Evolutionary conservation across 768 basidiomycete genomes (phyloP).

Genomic region (Lactifluus pinguis): DNA sequence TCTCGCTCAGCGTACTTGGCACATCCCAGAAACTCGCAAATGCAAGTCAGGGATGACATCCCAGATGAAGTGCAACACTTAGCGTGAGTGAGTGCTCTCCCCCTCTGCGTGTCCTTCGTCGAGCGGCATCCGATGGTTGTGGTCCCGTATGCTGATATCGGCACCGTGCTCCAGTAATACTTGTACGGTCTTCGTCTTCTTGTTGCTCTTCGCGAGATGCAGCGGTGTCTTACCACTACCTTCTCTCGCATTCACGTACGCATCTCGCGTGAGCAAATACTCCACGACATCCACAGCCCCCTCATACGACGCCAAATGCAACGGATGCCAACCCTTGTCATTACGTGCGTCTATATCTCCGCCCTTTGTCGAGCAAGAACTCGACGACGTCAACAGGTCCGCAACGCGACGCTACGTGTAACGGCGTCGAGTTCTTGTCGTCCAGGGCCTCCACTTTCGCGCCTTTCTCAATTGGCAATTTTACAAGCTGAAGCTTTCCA

Average conservation of each 20-base stretch:
- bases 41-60: no score
- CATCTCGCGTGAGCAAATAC: background rate
- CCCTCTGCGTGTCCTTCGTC: no score
- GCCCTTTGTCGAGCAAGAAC: background rate
- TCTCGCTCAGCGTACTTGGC: no score
- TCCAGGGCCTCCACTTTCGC: no score
- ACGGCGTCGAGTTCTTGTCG: no score
- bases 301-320: background rate
- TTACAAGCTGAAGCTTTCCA: background rate
- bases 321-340: background rate
- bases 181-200: background rate
- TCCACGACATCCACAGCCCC: background rate
- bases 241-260: background rate
- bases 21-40: no score
- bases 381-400: background rate
- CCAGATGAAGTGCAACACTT: no score
- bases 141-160: background rate
- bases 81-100: no score
- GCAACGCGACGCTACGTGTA: background rate
- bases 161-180: background rate
- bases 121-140: background rate
- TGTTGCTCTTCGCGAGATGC: background rate
- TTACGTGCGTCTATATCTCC: background rate
- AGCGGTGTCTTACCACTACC: background rate
- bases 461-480: background rate